phyloP scores from a whole-genome alignment of 495 filamentous ascomycete species.

The Neurospora sp. region DNA sequence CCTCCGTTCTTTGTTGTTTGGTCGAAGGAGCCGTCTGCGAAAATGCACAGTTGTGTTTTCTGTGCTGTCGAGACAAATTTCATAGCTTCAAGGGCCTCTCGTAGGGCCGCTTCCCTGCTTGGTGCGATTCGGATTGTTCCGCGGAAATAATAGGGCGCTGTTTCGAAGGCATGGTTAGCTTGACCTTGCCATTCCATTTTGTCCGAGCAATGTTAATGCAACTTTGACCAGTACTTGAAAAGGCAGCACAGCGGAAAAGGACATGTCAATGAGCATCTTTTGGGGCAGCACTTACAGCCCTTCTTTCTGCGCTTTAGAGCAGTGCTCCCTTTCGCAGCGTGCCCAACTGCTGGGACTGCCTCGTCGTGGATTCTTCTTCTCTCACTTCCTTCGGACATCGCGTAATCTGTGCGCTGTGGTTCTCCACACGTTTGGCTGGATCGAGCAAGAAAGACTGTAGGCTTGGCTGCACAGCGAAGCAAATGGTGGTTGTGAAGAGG shows the following conservation, averaged over 20 bases:
- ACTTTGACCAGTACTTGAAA: neutral
- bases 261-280: neutral
- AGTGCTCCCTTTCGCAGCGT: neutral
- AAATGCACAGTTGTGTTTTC: neutral
- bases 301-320: neutral
- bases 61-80: neutral
- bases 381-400: neutral
- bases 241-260: no score
- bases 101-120: neutral
- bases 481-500: neutral
- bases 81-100: neutral
- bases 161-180: neutral
- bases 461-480: neutral
- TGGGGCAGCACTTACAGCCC: neutral
- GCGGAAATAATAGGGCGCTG: neutral
- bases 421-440: neutral
- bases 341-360: neutral
- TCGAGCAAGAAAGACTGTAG: neutral
- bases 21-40: neutral
- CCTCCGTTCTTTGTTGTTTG: neutral
- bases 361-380: neutral
- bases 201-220: neutral
- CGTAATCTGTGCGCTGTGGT: neutral
- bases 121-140: neutral
- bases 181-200: no score